Base-by-base conservation (phyloP, 345 rosid genomes). In the Pistacia vera region DNA sequence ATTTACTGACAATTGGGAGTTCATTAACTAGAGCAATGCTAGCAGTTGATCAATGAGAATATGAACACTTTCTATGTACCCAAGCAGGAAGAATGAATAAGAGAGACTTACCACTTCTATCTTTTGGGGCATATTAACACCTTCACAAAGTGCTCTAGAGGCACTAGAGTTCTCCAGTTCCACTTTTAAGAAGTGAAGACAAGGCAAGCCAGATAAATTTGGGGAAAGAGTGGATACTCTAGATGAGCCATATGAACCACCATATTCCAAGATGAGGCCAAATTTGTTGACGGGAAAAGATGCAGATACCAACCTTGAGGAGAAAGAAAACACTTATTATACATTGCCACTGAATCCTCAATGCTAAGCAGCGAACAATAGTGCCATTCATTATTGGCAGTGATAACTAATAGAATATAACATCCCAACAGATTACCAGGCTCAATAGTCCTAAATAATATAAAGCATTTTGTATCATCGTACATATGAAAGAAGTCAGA, bases 211-310 rank as follows among this genome's bases (percentile, higher is more conserved):
- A 76, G 59, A 73, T 63, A 78, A 68, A 30, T 81, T 77, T 16
- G 75, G 59, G 72, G 71, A 46, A 72, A 80, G 77, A 70, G 82
- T 75, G 61, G 81, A 78, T 77, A 85, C 67, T 74, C 78, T 82
- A 33, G 93, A 85, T 11, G 83, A 82, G 61, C 65, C 81, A 70
- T 78, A 73, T 74, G 87, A 75, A 71, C 91, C 90, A 76, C 90
- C 93, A 75, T 86, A 90, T 75, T 90, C 91, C 80, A 90, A 64
- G 80, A 90, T 81, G 77, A 86, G 41, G 70, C 71, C 68, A 84
- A 90, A 90, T 79, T 86, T 83, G 81, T 81, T 69, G 78, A 88
- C 64, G 35, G 85, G 86, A 78, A 88, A 86, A 67, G 83, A 75
- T 77, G 86, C 77, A 81, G 86, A 85, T 70, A 88, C 80, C 73